phyloP scores from a whole-genome alignment of 768 basidiomycete genomes.

The Plicaturopsis crispa region DNA sequence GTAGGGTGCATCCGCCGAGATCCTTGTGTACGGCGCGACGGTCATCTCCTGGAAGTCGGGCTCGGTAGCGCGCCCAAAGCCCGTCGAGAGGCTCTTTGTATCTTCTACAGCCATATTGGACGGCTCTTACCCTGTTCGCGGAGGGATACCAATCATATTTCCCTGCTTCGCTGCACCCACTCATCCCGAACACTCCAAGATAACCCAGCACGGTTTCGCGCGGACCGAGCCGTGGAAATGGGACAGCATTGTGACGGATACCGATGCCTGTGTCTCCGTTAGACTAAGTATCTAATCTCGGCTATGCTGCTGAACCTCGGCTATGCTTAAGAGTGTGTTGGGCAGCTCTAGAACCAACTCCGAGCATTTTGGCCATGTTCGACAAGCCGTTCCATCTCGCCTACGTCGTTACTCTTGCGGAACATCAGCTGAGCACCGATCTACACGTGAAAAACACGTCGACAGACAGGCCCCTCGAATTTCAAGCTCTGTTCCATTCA shows the following conservation, averaged over 20 bases:
- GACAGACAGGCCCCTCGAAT: constrained; percentile 48
- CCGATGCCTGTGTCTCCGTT: constrained; percentile 65
- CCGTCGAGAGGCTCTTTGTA: constrained; percentile 71
- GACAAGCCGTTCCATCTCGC: constrained; percentile 59
- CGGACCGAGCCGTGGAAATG: constrained; percentile 71
- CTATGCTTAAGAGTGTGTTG: too few relatives aligned
- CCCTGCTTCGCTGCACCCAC: constrained; percentile 85
- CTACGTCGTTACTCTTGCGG: constrained; percentile 77
- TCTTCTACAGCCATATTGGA: constrained; percentile 75
- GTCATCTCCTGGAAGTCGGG: constrained; percentile 78
- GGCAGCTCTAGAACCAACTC: constrained; percentile 56
- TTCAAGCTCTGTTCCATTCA: constrained; percentile 91
- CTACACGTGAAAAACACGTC: constrained; percentile 76
- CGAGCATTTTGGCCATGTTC: constrained; percentile 51
- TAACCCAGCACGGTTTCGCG: constrained; percentile 90
- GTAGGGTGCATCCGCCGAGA: constrained; percentile 63
- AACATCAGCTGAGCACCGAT: constrained; percentile 68
- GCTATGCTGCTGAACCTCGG: too few relatives aligned
- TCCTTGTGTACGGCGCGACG: constrained; percentile 80
- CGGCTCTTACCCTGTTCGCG: constrained; percentile 64
- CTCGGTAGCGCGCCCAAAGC: constrained; percentile 23
- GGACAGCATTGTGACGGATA: constrained; percentile 56
- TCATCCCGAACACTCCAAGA: constrained; percentile 59
- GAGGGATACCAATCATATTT: constrained; percentile 61
- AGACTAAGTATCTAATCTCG: constrained; percentile 52